Percentiles rank a stretch among this genome's conserved stretches.
These are phyloP conservation scores for Aaosphaeria arxii DNA, from an alignment of 2,329 filamentous ascomycete genomes.

Conservation along the genomic window DNA sequence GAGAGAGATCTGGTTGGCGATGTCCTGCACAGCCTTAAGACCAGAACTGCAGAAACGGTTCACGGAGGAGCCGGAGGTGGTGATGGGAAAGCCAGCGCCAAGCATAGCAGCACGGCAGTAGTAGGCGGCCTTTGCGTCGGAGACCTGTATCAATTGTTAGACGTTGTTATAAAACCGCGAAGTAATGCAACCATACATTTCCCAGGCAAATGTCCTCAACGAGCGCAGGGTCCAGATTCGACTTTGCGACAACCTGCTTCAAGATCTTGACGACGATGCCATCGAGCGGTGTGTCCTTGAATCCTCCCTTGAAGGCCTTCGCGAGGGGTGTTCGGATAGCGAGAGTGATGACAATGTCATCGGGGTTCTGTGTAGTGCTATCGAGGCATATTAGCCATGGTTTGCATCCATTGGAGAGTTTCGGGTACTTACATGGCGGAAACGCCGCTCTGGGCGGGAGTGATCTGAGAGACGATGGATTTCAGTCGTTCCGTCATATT, in stretches of 20 bases:
- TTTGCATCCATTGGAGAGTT: no score
- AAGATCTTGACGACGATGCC: constrained; percentile 80
- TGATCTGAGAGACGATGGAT: constrained; percentile 83
- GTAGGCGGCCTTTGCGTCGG: constrained; percentile 82
- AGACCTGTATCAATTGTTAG: constrained; percentile 57
- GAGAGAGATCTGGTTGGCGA: constrained; percentile 78
- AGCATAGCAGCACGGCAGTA: constrained; percentile 85
- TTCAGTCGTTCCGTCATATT: constrained; percentile 71
- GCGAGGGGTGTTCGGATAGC: constrained; percentile 84
- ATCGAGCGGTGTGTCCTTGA: constrained; percentile 92
- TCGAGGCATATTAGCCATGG: not conserved
- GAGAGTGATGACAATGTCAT: constrained; percentile 95
- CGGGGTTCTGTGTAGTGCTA: constrained; percentile 87
- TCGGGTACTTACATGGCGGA: constrained; percentile 67
- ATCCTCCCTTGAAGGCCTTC: constrained; percentile 86
- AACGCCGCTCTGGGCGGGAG: constrained; percentile 68
- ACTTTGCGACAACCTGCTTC: constrained; percentile 62
- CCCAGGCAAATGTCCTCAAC: constrained; percentile 90
- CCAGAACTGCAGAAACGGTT: constrained; percentile 98
- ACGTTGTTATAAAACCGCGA: not conserved
- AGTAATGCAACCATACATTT: constrained; percentile 60
- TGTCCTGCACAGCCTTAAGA: constrained; percentile 91
- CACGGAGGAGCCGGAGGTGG: constrained; percentile 72
- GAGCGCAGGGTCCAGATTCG: constrained; percentile 73
- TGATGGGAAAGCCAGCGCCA: constrained; percentile 91